phyloP scores from a whole-genome alignment of 2,329 filamentous ascomycete species.

The Clonostachys byssicola region DNA sequence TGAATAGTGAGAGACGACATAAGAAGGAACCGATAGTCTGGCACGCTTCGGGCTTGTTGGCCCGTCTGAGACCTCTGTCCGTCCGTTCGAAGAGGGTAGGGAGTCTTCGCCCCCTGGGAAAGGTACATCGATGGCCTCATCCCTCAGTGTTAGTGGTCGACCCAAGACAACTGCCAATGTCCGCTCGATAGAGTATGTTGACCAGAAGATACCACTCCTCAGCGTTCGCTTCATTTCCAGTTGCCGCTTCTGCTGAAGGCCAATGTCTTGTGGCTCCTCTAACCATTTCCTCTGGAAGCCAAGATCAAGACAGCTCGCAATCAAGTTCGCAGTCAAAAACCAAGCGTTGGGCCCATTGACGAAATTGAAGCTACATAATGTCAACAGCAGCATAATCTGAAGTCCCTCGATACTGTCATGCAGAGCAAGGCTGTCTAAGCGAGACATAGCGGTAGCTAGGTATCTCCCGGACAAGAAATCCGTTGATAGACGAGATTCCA shows the following conservation, averaged over 20 bases:
- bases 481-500: not conserved
- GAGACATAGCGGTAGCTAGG: constrained; percentile 2
- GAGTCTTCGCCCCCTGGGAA: constrained; percentile 2
- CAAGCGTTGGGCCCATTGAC: constrained; percentile 7
- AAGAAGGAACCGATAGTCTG: too few species aligned
- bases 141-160: constrained; percentile 6
- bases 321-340: constrained; percentile 7
- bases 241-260: too few species aligned
- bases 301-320: constrained; percentile 8
- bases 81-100: too few species aligned
- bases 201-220: constrained; percentile 7
- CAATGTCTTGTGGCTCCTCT: too few species aligned
- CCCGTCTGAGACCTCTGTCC: too few species aligned
- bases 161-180: constrained; percentile 7
- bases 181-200: constrained; percentile 8
- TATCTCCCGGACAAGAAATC: not conserved
- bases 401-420: constrained; percentile 8
- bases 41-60: too few species aligned
- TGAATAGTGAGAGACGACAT: not conserved
- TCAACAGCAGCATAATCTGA: constrained; percentile 8
- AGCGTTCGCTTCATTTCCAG: too few species aligned
- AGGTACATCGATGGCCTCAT: constrained; percentile 8
- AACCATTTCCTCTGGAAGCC: constrained; percentile 4
- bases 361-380: constrained; percentile 6
- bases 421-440: constrained; percentile 4